Percentiles rank a stretch among this genome's conserved stretches.
Conservation (phyloP, 2,329 filamentous ascomycete species). For the Ophiostoma pallidulum region DNA sequence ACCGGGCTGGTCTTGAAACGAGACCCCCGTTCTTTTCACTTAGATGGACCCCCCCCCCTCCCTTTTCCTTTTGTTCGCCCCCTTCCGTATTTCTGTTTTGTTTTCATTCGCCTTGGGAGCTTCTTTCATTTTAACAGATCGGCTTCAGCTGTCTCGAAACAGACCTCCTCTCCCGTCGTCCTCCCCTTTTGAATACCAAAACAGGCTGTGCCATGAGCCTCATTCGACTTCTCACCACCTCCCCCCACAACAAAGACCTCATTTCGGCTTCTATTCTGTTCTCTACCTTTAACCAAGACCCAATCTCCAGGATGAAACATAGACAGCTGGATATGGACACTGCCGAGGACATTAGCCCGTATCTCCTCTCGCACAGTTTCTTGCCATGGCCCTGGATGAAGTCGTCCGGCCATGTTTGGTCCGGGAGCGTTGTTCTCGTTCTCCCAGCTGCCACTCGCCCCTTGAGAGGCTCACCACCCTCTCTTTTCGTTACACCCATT, state of each 20-base stretch:
- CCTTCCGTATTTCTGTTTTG: background rate
- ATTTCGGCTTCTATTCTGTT: background rate
- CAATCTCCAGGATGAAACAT: too few species aligned
- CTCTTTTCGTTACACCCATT: background rate
- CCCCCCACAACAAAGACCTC: too few species aligned
- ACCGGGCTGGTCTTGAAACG: background rate
- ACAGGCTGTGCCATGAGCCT: too few species aligned
- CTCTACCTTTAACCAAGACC: too few species aligned
- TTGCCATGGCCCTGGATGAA: background rate
- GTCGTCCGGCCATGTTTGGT: too few species aligned
- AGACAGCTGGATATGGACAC: too few species aligned
- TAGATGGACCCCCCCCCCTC: background rate
- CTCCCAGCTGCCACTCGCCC: background rate
- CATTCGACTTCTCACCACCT: too few species aligned
- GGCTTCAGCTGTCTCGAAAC: constrained; percentile 2
- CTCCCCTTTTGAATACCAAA: background rate
- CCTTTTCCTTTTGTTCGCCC: background rate
- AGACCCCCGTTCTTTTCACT: background rate
- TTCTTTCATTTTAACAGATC: background rate
- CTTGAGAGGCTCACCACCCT: constrained; percentile 1
- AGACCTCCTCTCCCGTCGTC: too few species aligned
- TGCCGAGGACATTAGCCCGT: too few species aligned
- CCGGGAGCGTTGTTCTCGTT: background rate
- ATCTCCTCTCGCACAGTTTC: background rate
- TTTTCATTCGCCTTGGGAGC: background rate